Percentiles rank a stretch among this genome's conserved stretches.
These are phyloP conservation scores for Cercospora nicotianae DNA, from an alignment of 2,329 filamentous ascomycete species.

Conservation along the genomic window DNA sequence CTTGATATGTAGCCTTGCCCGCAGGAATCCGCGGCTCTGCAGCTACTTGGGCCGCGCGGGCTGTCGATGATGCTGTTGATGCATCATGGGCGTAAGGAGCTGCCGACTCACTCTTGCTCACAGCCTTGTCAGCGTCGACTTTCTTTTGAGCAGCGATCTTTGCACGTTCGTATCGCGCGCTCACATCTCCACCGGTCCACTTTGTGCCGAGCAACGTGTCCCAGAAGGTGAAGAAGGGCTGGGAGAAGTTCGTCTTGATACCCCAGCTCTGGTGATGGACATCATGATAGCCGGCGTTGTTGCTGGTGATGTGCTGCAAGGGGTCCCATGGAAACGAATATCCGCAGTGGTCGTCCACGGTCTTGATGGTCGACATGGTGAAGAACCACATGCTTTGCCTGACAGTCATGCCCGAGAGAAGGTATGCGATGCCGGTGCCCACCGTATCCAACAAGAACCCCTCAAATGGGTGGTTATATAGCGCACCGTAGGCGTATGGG, in stretches of 20 bases:
- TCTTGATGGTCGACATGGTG: constrained; percentile 86
- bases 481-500: constrained; percentile 91
- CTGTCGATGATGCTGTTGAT: constrained; percentile 26
- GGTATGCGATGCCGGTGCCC: constrained; percentile 80
- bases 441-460: constrained; percentile 91
- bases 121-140: constrained; percentile 50
- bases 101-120: constrained; percentile 17
- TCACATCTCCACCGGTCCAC: constrained; percentile 70
- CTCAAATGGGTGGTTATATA: constrained; percentile 96
- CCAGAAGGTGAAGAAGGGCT: constrained; percentile 96
- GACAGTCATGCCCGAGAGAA: constrained; percentile 76
- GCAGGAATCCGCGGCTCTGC: constrained; percentile 33
- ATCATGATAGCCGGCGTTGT: constrained; percentile 96
- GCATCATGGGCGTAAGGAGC: constrained; percentile 34
- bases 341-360: constrained; percentile 95
- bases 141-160: constrained; percentile 58
- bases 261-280: constrained; percentile 99
- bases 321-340: constrained; percentile 96
- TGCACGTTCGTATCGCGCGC: constrained; percentile 59
- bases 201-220: constrained; percentile 78
- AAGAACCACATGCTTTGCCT: constrained; percentile 90
- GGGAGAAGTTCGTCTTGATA: constrained; percentile 84
- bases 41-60: constrained; percentile 23
- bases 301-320: constrained; percentile 84
- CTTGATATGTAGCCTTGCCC: constrained; percentile 44